Base-by-base conservation (phyloP, 805 yeast species). In the Candida peoriensis region DNA sequence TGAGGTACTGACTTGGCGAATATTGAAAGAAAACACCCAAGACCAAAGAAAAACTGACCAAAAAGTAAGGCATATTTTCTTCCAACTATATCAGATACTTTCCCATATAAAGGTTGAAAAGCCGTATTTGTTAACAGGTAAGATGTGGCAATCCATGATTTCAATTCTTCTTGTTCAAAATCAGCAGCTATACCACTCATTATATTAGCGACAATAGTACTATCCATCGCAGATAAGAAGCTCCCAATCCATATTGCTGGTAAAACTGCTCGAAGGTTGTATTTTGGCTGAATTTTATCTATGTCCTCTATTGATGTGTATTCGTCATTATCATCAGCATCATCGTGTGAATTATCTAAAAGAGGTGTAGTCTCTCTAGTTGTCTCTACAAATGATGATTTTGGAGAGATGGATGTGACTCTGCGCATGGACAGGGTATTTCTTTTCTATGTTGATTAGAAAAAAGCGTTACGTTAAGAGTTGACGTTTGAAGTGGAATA, bases 61-160 rank as follows among this genome's bases (percentile, higher is more conserved):
- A 58, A 42, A 16, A 72, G 41, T 12, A 73, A 52, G 9, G 70
- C 64, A 16, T 58, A 56, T 33, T 65, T 64, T 25, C 81, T 56
- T 7, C 81, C 80, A 42, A 68, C 66, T 15, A 81, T 70, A 45
- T 82, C 89, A 30, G 81, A 71, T 25, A 79, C 57, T 37, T 79
- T 72, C 4, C 89, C 89, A 38, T 74, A 78, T 20, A 81, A 53
- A 2, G 86, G 87, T 57, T 80, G 87, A 52, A 79, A 77, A 3
- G 82, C 81, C 4, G 83, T 71, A 44, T 76, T 78, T 3, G 87
- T 77, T 17, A 82, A 58, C 24, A 82, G 58, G 33, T 78, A 76
- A 1, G 82, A 71, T 0, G 86, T 75, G 4, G 86, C 86, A 4
- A 81, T 78, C 87, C 88, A 81, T 3, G 76, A 58, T 11, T 73